Evolutionary conservation across 2,329 filamentous ascomycete species (phyloP), one percentile per base, ranked within the genome.

Genomic region (Xylariaceae sp.): DNA sequence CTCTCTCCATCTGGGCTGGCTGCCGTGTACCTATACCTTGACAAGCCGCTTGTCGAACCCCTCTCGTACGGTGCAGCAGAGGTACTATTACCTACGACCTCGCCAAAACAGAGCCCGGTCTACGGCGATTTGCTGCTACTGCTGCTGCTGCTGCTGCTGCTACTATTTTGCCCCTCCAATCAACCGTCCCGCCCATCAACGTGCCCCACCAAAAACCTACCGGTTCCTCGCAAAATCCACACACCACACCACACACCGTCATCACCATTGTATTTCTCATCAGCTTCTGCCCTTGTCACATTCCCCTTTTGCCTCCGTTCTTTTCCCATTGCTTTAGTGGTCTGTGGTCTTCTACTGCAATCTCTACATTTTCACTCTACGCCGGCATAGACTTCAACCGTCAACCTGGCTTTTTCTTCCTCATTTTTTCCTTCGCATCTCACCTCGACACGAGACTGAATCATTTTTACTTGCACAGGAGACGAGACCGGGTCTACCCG

Each of bases 401-500:
- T n/a, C n/a, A n/a, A n/a, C n/a, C n/a, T n/a, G n/a, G n/a, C n/a
- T n/a, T n/a, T n/a, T n/a, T n/a, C n/a, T 32, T 14, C 27, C 27
- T 32, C 27, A 32, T 32, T 32, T 16, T 12, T 14, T 32, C 27
- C 16, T 32, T 32, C 12, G 16, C 27, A 14, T 32, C 27, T 32
- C 27, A 32, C 27, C 27, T 32, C 7, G 3, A 14, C 27, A 14
- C 7, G 27, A 8, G 12, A 5, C 27, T 32, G 27, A 12, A 14
- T 32, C 27, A 16, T 14, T 29, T 29, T 14, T 8, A 12, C 27
- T 32, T 32, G 27, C 27, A 32, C 27, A 60, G 56, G 58, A 63
- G 40, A 43, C 47, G 29, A 59, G 52, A 25, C 59, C 60, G 45
- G 44, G 52, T 38, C 57, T 58, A 40, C 60, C 66, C 58, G 77